Percentiles rank a stretch among this genome's conserved stretches.
Conservation (phyloP, 1,284 basidiomycete genomes). For the Anthracocystis panici-leucophaei region DNA sequence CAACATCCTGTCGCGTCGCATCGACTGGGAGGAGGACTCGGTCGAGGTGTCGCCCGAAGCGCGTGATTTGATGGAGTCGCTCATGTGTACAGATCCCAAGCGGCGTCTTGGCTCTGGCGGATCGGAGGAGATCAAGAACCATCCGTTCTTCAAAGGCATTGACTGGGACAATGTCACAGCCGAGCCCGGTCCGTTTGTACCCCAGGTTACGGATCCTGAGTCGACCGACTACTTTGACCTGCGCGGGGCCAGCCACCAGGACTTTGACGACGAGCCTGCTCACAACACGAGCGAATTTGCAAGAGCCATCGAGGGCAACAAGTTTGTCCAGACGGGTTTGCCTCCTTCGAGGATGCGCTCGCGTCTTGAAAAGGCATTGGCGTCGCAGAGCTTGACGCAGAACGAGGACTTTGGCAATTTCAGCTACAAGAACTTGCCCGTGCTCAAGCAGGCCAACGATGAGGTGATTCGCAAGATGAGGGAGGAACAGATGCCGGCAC, state of each 20-base stretch:
- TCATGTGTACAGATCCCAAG: conserved; percentile 85
- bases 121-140: conserved; percentile 90
- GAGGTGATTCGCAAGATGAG: conserved; percentile 92
- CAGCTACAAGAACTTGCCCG: conserved; percentile 96
- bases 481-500: conserved; percentile 69
- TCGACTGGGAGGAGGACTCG: conserved; percentile 95
- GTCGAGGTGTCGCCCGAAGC: conserved; percentile 88
- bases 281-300: conserved; percentile 53
- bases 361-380: conserved; percentile 37
- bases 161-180: conserved; percentile 93
- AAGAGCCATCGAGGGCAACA: conserved; percentile 55
- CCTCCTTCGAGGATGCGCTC: conserved; percentile 65
- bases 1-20: conserved; percentile 94
- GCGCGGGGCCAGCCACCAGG: conserved; percentile 86
- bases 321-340: conserved; percentile 66
- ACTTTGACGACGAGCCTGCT: conserved; percentile 82
- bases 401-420: conserved; percentile 95
- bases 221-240: conserved; percentile 99
- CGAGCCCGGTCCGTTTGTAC: conserved; percentile 92
- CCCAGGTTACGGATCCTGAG: conserved; percentile 92
- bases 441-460: conserved; percentile 98
- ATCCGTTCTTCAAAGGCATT: conserved; percentile 89
- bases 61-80: conserved; percentile 87
- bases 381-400: conserved; percentile 30
- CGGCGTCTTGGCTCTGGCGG: conserved; percentile 87